Conservation (phyloP, 192 early-diverging fungal genomes). For the Linnemannia zychae region DNA sequence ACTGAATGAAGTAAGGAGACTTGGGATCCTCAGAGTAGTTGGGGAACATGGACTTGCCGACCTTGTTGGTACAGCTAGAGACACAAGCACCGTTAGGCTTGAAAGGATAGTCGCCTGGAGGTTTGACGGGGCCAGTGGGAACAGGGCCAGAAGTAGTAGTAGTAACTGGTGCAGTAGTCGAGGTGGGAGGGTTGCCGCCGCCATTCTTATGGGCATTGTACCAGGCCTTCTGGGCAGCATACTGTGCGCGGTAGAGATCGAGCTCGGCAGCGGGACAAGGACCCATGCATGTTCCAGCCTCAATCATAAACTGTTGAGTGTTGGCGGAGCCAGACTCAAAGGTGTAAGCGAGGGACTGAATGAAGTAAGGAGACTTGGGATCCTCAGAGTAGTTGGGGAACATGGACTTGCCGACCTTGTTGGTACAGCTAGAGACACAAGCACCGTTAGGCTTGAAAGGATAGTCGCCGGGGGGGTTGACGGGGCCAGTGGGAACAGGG, state of each 20-base stretch:
- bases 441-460: conserved; percentile 22
- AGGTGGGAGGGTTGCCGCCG: background rate
- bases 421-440: conserved; percentile 18
- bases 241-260: conserved; percentile 18
- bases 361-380: conserved; percentile 41
- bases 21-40: conserved; percentile 46
- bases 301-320: conserved; percentile 26
- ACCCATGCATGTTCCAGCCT: conserved; percentile 25
- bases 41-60: conserved; percentile 38
- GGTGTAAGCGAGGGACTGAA: conserved; percentile 20
- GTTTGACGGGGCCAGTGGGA: background rate
- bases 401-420: conserved; percentile 19
- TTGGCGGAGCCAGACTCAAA: conserved; percentile 29
- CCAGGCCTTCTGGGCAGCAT: conserved; percentile 5
- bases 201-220: conserved; percentile 40
- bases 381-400: conserved; percentile 42
- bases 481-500: background rate
- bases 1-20: conserved; percentile 39
- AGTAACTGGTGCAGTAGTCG: background rate
- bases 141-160: background rate
- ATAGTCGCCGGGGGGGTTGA: no score
- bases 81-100: conserved; percentile 36
- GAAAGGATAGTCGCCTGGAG: conserved; percentile 31
- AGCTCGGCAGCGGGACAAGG: conserved; percentile 12
- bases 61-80: conserved; percentile 25